These are phyloP conservation scores for Leccinum uliginosum DNA, from an alignment of 768 basidiomycete species.

Conservation along the genomic window DNA sequence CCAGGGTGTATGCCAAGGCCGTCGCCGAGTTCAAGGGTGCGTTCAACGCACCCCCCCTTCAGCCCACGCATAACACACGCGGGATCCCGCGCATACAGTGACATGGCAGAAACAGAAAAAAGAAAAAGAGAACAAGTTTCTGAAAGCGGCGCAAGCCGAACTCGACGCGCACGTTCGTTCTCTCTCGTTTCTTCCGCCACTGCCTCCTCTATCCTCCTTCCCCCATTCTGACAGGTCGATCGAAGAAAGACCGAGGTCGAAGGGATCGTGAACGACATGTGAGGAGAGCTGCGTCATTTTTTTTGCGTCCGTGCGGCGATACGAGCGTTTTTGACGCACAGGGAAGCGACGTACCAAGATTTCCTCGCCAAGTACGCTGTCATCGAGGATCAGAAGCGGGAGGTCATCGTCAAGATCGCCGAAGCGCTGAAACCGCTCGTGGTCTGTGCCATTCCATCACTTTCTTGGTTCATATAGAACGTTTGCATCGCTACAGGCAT, in stretches of 20 bases:
- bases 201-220: neutral
- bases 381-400: constrained; percentile 27
- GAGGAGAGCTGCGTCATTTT: constrained; percentile 9
- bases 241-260: constrained; percentile 19
- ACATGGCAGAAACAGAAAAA: constrained; percentile 31
- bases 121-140: constrained; percentile 22
- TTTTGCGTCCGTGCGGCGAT: constrained; percentile 6
- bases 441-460: constrained; percentile 9
- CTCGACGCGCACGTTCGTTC: constrained; percentile 24
- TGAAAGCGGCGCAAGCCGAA: constrained; percentile 21
- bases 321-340: constrained; percentile 10
- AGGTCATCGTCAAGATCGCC: constrained; percentile 22
- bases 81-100: constrained; percentile 12
- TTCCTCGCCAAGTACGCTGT: constrained; percentile 22
- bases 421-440: constrained; percentile 24
- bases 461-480: neutral
- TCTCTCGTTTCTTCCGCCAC: neutral
- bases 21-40: constrained; percentile 31
- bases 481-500: constrained; percentile 6
- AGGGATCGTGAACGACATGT: constrained; percentile 23
- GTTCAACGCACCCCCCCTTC: neutral
- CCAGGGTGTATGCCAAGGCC: constrained; percentile 27
- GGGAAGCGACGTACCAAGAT: constrained; percentile 24
- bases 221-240: constrained; percentile 13
- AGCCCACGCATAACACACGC: neutral